Evolutionary conservation across 106 monocot genomes (phyloP).

Genomic region (Platanthera guangdongensis): DNA sequence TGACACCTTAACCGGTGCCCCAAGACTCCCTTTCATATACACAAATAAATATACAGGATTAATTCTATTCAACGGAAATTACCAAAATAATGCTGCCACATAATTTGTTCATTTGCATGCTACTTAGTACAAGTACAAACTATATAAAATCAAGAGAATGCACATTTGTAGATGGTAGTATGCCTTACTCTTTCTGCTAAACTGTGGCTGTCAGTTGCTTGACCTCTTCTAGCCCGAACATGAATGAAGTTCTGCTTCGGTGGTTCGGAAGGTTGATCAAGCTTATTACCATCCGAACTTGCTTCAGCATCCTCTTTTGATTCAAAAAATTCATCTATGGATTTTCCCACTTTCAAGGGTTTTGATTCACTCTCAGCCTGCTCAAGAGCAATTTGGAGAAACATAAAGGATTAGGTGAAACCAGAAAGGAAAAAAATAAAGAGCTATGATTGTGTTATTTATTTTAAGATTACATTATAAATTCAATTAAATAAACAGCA

Average conservation of each 20-base stretch:
- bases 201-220: slow-evolving; percentile 96
- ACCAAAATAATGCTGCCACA: too few species aligned
- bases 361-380: slow-evolving; percentile 3
- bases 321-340: neutral
- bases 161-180: neutral
- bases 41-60: too few species aligned
- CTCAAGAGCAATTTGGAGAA: neutral
- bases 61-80: too few species aligned
- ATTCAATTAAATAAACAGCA: too few species aligned
- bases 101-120: neutral
- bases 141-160: neutral
- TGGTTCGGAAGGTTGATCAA: slow-evolving; percentile 4
- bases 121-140: neutral
- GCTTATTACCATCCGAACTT: slow-evolving; percentile 4
- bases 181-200: slow-evolving; percentile 84
- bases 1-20: too few species aligned
- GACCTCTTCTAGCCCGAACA: slow-evolving; percentile 89
- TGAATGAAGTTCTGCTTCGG: slow-evolving; percentile 24
- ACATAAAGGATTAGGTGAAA: neutral
- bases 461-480: neutral
- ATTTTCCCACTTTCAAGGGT: neutral
- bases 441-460: neutral
- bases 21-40: too few species aligned
- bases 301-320: slow-evolving; percentile 1
- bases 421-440: neutral